A percentile compares a stretch with the other conserved stretches of the same genome.
Evolutionary conservation across 768 basidiomycete species (phyloP).

Genomic region (Nevesoporus exiguus): DNA sequence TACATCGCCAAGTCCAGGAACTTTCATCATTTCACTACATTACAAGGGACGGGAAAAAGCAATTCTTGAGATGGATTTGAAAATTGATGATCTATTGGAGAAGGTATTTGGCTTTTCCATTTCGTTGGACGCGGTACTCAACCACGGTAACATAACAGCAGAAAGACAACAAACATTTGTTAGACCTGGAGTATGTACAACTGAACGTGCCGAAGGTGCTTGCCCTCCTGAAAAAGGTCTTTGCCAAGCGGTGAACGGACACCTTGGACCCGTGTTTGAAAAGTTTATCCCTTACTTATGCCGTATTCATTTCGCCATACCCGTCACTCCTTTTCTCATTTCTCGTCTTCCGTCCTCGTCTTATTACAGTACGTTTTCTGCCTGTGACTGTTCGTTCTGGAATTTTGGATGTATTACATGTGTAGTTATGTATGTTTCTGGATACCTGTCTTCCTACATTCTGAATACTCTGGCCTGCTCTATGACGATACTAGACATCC

Average conservation of each 20-base stretch:
- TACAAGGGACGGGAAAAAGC: conserved; percentile 99
- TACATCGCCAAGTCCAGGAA: conserved; percentile 94
- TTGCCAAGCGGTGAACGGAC: conserved; percentile 69
- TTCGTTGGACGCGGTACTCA: conserved; percentile 14
- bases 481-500: conserved; percentile 9
- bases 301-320: conserved; percentile 35
- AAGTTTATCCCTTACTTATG: conserved; percentile 30
- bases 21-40: conserved; percentile 97
- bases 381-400: conserved; percentile 30
- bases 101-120: conserved; percentile 56
- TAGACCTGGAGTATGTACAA: conserved; percentile 98
- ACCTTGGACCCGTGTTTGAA: conserved; percentile 15
- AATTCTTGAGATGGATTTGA: conserved; percentile 98
- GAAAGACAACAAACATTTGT: conserved; percentile 96
- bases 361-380: conserved; percentile 19
- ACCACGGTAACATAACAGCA: conserved; percentile 61
- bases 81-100: conserved; percentile 96
- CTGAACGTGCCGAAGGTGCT: conserved; percentile 95
- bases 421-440: conserved; percentile 38
- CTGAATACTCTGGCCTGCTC: conserved; percentile 10
- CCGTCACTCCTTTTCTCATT: conserved; percentile 21
- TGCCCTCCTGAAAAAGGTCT: conserved; percentile 89
- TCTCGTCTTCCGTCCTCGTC: conserved; percentile 5
- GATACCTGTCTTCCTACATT: conserved; percentile 33
- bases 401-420: conserved; percentile 34